A percentile compares a stretch with the other conserved stretches of the same genome.
phyloP scores from a whole-genome alignment of 768 basidiomycete species.

The Russula virescens region DNA sequence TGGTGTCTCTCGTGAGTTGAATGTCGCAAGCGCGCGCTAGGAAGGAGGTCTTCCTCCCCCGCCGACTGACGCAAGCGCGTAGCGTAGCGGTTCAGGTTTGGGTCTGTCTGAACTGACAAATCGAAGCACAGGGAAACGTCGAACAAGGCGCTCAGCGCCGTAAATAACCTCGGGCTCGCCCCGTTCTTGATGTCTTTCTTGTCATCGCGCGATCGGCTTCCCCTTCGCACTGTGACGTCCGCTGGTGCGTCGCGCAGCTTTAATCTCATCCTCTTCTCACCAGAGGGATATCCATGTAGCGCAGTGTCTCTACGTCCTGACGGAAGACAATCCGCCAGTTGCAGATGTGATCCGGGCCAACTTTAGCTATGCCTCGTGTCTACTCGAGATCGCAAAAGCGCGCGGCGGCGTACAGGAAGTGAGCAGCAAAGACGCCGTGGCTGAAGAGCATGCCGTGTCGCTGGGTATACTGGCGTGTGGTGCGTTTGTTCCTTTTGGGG shows the following conservation, averaged over 20 bases:
- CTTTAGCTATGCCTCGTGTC: constrained; percentile 54
- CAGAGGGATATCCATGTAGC: constrained; percentile 39
- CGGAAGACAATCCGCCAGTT: constrained; percentile 82
- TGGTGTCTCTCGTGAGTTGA: constrained; percentile 90
- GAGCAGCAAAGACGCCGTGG: constrained; percentile 39
- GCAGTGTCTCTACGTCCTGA: constrained; percentile 88
- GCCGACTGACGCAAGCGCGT: background rate
- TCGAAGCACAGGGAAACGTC: constrained; percentile 67
- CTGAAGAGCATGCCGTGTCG: constrained; percentile 45
- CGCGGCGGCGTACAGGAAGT: constrained; percentile 30
- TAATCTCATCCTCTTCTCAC: background rate
- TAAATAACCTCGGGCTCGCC: constrained; percentile 72
- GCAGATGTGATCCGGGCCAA: constrained; percentile 59
- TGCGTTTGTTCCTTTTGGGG: constrained; percentile 29
- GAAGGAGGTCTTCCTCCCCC: background rate
- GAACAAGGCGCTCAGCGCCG: constrained; percentile 82
- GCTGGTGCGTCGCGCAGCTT: constrained; percentile 50
- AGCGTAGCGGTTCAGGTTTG: constrained; percentile 1
- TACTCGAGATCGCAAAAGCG: constrained; percentile 54
- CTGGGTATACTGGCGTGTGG: constrained; percentile 70
- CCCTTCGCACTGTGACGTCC: constrained; percentile 65
- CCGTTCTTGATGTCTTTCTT: constrained; percentile 93
- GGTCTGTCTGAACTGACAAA: constrained; percentile 25
- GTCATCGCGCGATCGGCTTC: constrained; percentile 59
- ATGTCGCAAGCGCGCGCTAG: background rate